Conservation (phyloP, 176 grass and related monocot species). For the Secale cereale region DNA sequence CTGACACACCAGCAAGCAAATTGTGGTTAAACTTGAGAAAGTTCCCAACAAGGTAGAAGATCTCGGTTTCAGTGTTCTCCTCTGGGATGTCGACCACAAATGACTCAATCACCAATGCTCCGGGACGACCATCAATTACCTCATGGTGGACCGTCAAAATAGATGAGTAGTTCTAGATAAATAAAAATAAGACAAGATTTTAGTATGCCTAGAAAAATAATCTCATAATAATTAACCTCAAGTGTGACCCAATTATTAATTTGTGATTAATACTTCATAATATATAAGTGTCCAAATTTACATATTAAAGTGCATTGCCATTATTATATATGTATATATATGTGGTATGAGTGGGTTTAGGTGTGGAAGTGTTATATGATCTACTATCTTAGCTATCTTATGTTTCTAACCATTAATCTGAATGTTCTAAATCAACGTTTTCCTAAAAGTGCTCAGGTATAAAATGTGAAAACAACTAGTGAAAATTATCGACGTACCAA, state of each 20-base stretch:
- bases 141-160: slow-evolving; percentile 71
- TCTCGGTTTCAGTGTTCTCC: slow-evolving; percentile 74
- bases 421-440: not conserved
- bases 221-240: not conserved
- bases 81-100: slow-evolving; percentile 73
- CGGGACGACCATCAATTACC: slow-evolving; percentile 46
- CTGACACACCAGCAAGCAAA: slow-evolving; percentile 60
- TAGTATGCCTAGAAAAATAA: not conserved
- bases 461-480: not conserved
- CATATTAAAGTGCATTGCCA: not conserved
- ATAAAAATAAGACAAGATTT: not conserved
- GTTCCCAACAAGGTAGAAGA: slow-evolving; percentile 72
- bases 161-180: slow-evolving; percentile 74
- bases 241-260: not conserved
- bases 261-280: not conserved
- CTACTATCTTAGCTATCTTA: not conserved
- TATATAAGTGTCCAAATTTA: not conserved
- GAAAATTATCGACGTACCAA: not conserved
- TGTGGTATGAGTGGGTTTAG: not conserved
- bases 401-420: not conserved
- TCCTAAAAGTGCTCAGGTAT: not conserved
- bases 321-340: not conserved
- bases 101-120: slow-evolving; percentile 75
- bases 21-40: slow-evolving; percentile 80
- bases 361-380: not conserved